Base-by-base conservation (phyloP, 495 filamentous ascomycete genomes). In the Penicillium ucsense region DNA sequence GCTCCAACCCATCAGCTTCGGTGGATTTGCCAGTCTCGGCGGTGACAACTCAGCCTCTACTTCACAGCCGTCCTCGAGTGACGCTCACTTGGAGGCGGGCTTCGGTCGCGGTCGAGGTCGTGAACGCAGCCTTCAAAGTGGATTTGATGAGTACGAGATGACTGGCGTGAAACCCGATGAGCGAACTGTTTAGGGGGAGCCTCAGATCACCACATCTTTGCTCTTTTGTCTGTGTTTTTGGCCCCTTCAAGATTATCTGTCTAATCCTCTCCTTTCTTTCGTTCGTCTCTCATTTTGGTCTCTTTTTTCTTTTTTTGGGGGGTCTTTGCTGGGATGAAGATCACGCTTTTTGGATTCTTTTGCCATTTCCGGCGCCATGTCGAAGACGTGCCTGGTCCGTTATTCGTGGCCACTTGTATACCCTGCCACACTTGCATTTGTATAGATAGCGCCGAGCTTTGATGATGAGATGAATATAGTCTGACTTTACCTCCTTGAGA, bases 1-100 rank as follows among this genome's bases (percentile, higher is more conserved):
- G 64, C 65, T 99, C 44, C 72, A 79, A 55, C 92, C 92, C 5
- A 95, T 99, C 50, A 80, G 72, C 31, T 96, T 98, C 61, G 91
- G 90, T 3, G 86, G 82, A 8, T 62, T 71, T 61, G 91, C 89
- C 3, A 85, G 82, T 6, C 61, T 71, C 8, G 71, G 61, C 8
- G 56, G 59, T 20, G 53, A 45, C 51, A 54, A 42, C 32, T 52
- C 61, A 27, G 50, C 49, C 29, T 46, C 53, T 4, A 54, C 58
- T 6, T 52, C 54, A 8, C 61, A 62, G 34, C 53, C 51, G 11
- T 48, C 52, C 29, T 51, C 51, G 36, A 58, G 49, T 33, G 55
- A 57, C 45, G 52, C 54, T 31, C 57, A 57, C 44, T 53, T 59
- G 12, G 62, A 57, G 42, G 61, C 50, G 12, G 61, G 48, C 39